A percentile compares a stretch with the other conserved stretches of the same genome.
phyloP scores from a whole-genome alignment of 768 basidiomycete genomes.

The Clavaria fumosa region DNA sequence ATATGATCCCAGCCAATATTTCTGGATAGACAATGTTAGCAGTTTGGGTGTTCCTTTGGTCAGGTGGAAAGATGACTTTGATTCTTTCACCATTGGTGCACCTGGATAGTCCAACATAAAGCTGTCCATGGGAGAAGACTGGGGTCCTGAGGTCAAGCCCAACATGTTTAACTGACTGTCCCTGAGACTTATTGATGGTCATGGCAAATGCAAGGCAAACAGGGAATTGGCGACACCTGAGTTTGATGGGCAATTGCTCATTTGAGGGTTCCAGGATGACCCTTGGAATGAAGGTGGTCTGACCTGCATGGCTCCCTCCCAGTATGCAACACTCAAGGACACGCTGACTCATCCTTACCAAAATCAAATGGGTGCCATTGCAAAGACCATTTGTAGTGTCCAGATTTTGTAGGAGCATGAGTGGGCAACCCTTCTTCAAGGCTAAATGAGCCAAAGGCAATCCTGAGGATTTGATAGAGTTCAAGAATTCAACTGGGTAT shows the following conservation, averaged over 20 bases:
- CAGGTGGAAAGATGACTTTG: no score
- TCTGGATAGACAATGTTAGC: no score
- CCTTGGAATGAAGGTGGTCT: constrained; percentile 23
- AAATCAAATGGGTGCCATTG: constrained; percentile 17
- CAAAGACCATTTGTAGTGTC: constrained; percentile 15
- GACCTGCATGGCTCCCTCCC: constrained; percentile 22
- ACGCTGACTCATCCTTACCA: constrained; percentile 9
- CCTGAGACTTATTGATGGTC: constrained; percentile 26
- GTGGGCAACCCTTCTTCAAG: constrained; percentile 17
- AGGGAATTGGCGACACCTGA: constrained; percentile 27
- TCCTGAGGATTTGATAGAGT: constrained; percentile 16
- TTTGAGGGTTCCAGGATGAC: constrained; percentile 17
- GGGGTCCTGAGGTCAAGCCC: constrained; percentile 17
- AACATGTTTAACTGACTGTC: constrained; percentile 20
- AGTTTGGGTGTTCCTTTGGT: no score
- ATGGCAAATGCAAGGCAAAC: constrained; percentile 23
- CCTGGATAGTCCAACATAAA: constrained; percentile 21
- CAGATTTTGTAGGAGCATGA: constrained; percentile 21
- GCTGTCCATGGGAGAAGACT: constrained; percentile 22
- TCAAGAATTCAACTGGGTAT: constrained; percentile 24
- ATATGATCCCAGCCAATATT: no score
- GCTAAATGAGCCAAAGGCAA: constrained; percentile 9
- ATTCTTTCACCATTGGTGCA: background rate
- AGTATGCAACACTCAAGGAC: constrained; percentile 21
- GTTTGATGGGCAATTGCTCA: constrained; percentile 13